phyloP scores from a whole-genome alignment of 805 yeast species.

The Saccharomycopsis amapae region DNA sequence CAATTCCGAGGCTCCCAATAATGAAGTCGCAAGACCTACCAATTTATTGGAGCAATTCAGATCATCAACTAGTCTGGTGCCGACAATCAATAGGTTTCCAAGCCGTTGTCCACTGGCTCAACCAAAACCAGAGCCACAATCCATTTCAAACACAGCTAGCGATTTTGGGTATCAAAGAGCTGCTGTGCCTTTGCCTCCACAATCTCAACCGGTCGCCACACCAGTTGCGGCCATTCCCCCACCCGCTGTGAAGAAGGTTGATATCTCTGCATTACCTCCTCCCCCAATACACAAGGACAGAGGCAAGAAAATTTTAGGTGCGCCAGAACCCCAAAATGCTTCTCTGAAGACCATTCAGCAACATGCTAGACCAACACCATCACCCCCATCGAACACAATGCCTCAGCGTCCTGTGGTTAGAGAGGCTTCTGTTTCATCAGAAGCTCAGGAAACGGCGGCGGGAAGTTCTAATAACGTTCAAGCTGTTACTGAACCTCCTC shows the following conservation, averaged over 20 bases:
- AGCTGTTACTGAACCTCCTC: too few relatives aligned
- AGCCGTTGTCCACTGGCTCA: too few relatives aligned
- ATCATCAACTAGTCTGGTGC: background rate
- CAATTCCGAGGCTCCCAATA: too few relatives aligned
- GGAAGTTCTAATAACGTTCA: too few relatives aligned
- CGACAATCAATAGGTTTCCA: background rate
- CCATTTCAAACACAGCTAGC: background rate
- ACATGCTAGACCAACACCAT: too few relatives aligned
- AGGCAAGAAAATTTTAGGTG: conserved; percentile 22
- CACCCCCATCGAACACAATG: too few relatives aligned
- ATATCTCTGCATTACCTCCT: conserved; percentile 30
- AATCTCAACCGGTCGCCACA: background rate
- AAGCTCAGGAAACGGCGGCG: too few relatives aligned
- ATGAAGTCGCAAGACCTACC: background rate
- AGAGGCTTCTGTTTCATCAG: too few relatives aligned
- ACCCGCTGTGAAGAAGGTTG: conserved; percentile 6
- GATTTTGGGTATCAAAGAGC: background rate
- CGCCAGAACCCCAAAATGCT: too few relatives aligned
- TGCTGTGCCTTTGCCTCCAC: background rate
- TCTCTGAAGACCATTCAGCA: too few relatives aligned
- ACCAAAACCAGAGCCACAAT: background rate
- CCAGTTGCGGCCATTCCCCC: background rate
- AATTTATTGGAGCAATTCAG: conserved; percentile 9
- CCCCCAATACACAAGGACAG: conserved; percentile 35
- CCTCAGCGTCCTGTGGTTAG: too few relatives aligned